Percentiles rank a stretch among this genome's conserved stretches.
Conservation (phyloP, 805 yeast species). For the Candida orba region DNA sequence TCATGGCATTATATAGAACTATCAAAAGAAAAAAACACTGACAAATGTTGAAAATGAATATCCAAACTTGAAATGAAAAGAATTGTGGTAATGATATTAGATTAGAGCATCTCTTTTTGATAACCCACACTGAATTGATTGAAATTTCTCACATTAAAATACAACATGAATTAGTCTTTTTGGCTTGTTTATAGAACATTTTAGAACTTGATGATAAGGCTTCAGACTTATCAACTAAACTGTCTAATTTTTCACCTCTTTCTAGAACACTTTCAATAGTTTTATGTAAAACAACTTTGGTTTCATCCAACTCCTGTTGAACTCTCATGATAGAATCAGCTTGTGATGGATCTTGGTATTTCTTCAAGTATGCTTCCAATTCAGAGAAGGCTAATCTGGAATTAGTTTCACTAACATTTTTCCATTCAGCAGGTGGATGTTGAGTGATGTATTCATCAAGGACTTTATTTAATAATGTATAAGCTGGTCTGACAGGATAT, state of each 20-base stretch:
- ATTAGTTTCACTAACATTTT: conserved; percentile 36
- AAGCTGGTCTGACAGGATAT: conserved; percentile 95
- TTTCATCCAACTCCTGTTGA: conserved; percentile 95
- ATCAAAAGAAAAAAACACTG: not conserved
- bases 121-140: too few relatives aligned
- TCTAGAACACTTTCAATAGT: conserved; percentile 91
- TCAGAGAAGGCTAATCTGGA: conserved; percentile 46
- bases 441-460: conserved; percentile 83
- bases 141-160: conserved; percentile 39
- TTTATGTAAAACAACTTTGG: conserved; percentile 92
- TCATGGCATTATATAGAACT: not conserved
- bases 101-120: too few relatives aligned
- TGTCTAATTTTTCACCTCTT: conserved; percentile 93
- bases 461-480: conserved; percentile 82
- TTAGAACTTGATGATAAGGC: conserved; percentile 82
- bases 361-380: conserved; percentile 61
- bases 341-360: conserved; percentile 94
- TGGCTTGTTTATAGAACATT: conserved; percentile 95
- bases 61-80: too few relatives aligned
- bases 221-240: conserved; percentile 91
- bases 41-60: not conserved
- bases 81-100: too few relatives aligned
- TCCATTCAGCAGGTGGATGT: conserved; percentile 75
- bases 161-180: conserved; percentile 90
- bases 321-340: conserved; percentile 97